These are phyloP conservation scores for Trypanosomatidae sp. DNA, from an alignment of 208 protist genomes.

Conservation along the genomic window DNA sequence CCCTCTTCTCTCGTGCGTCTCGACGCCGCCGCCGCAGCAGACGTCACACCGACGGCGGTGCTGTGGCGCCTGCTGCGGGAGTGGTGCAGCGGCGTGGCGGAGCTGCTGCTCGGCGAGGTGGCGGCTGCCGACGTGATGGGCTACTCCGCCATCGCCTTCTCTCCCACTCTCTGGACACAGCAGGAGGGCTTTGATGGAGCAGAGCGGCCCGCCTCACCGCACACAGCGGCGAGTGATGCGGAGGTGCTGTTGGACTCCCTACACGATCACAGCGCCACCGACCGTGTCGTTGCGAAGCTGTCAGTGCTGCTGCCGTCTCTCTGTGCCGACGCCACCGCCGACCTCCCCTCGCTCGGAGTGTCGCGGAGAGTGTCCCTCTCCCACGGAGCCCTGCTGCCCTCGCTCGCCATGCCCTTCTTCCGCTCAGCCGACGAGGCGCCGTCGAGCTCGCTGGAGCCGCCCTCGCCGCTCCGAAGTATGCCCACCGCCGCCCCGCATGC, in stretches of 20 bases:
- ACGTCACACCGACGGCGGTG: conserved; percentile 32
- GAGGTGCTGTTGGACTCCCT: not conserved
- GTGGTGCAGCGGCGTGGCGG: conserved; percentile 18
- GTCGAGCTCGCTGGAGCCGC: no score
- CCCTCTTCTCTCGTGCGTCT: no score
- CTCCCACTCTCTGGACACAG: not conserved
- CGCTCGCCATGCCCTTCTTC: no score
- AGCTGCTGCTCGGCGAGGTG: conserved; percentile 23
- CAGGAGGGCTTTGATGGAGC: no score
- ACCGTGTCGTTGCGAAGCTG: not conserved
- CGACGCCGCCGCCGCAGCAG: no score
- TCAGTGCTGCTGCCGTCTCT: not conserved
- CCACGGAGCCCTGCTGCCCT: no score
- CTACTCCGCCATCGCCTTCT: conserved; percentile 7
- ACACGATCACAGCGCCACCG: not conserved
- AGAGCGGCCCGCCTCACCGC: no score
- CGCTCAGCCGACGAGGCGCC: no score
- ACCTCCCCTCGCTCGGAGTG: no score
- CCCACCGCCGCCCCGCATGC: not conserved
- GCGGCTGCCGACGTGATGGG: conserved; percentile 22
- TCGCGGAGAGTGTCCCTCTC: no score
- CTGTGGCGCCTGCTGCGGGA: conserved; percentile 38
- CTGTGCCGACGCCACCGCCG: not conserved
- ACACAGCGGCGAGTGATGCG: not conserved
- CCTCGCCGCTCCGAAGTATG: no score